Base-by-base conservation (phyloP, 2,329 filamentous ascomycete genomes). In the Lachnellula arida region DNA sequence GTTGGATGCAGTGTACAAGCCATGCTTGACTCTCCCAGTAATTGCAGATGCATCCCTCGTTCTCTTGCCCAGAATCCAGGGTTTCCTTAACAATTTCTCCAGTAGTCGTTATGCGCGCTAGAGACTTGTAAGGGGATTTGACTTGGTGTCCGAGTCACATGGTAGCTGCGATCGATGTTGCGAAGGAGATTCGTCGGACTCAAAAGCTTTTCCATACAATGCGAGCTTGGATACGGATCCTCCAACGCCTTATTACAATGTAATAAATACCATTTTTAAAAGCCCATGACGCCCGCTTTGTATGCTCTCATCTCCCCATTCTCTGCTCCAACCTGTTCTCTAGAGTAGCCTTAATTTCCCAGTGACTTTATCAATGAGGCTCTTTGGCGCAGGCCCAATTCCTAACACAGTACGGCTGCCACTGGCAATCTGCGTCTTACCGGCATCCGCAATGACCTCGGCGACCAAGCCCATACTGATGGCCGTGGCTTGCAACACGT, bases 321-420 rank as follows among this genome's bases (percentile, higher is more conserved):
- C 19, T 17, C n/a, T 23, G 12, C 8, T 32, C 28, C 28, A 32
- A 32, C 42, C 19, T 12, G 15, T 11, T 6, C 42, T 23, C 39
- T 77, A 96, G 67, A 97, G 73, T 68, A 97, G 73, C 80, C 94
- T 96, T 73, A 97, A 75, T 58, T 86, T 79, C 1, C 91, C 90
- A 5, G 92, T 96, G 59, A 99, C 85, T 72, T 87, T 76, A 71
- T 99, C 91, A 49, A 99, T 86, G 55, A 92, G 76, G 66, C 89
- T 92, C 78, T 88, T 92, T 0, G 93, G 93, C 25, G 87, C 93
- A 2, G 86, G 86, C 0, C 86, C 86, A 52, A 93, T 85, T 0
- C 94, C 94, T 51, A 99, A 76, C 43, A 99, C 94, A 0, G 94
- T 99, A 71, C 90, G 81, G 72, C 91, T 97, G 17, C 94, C 93